These are phyloP conservation scores for Botrytis elliptica DNA, from an alignment of 2,329 filamentous ascomycete genomes.

Conservation along the genomic window DNA sequence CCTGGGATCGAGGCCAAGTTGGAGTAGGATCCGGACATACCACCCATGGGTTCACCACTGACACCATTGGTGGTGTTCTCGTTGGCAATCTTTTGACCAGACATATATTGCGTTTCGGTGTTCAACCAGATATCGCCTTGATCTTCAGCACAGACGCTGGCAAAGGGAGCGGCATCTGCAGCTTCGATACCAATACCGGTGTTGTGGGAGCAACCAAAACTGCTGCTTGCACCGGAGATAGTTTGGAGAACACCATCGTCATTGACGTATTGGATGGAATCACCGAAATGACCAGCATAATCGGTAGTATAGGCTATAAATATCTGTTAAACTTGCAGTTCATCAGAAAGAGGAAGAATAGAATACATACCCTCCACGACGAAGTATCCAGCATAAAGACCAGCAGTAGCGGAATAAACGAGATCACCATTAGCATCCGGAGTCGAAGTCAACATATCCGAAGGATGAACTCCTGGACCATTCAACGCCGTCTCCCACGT, in stretches of 20 bases:
- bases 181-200: conserved; percentile 63
- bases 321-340: background rate
- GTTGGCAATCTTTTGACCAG: conserved; percentile 59
- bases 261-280: conserved; percentile 51
- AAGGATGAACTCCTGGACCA: conserved; percentile 52
- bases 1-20: conserved; percentile 53
- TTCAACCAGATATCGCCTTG: conserved; percentile 65
- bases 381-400: conserved; percentile 61
- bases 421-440: conserved; percentile 63
- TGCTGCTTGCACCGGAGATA: conserved; percentile 50
- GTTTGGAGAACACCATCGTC: conserved; percentile 49
- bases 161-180: conserved; percentile 50
- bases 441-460: conserved; percentile 46
- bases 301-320: conserved; percentile 49
- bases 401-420: conserved; percentile 55
- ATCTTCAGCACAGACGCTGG: conserved; percentile 50
- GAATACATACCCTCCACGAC: conserved; percentile 50
- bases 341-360: background rate
- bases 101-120: conserved; percentile 58
- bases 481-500: conserved; percentile 60
- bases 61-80: conserved; percentile 61
- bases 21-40: conserved; percentile 63
- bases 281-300: conserved; percentile 57
- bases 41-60: conserved; percentile 56
- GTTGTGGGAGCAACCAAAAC: conserved; percentile 64